Evolutionary conservation across 106 monocot genomes (phyloP), one percentile per base, ranked within the genome.

Genomic region (Allium sativum): DNA sequence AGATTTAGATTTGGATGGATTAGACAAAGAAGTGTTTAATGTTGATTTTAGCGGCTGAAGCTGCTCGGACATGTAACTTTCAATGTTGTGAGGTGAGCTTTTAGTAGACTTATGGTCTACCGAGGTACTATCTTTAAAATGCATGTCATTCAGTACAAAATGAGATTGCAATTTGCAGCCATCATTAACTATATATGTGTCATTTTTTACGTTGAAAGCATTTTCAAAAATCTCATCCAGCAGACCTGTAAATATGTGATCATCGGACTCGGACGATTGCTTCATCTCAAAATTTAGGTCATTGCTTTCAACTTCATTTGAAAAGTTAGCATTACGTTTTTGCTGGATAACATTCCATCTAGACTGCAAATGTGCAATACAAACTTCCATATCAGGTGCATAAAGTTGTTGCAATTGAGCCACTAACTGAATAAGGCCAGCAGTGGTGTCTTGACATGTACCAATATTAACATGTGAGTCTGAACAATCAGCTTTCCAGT

Each of bases 221-320:
- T 98, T 81, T 59, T 98, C 96, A 62, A 88, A 45, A 68, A 96
- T 75, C 48, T 78, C 95, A 79, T 96, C 90, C 61, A 96, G 76
- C 13, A 96, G 58, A 48, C 95, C 90, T 59, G 61, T 61, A 70
- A 59, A 65, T 40, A 1, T 12, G 66, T 44, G 48, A 6, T 62
- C 70, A 58, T 58, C 77, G 61, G 31, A 61, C 72, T 54, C 61
- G 40, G 13, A 11, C 50, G 56, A 19, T 31, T 54, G 56, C 46
- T 69, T 62, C 55, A 47, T 74, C 16, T 61, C 68, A 61, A 58
- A 67, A 68, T 50, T 44, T 21, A 20, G 42, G 20, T 21, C 16
- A 12, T 58, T 65, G 70, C 75, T 69, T 62, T 42, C 59, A 9
- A 31, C 42, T 66, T 76, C 67, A 71, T 18, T 46, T 44, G 44